Base-by-base conservation (phyloP, 768 basidiomycete genomes). In the Boletus tylopilopsis region DNA sequence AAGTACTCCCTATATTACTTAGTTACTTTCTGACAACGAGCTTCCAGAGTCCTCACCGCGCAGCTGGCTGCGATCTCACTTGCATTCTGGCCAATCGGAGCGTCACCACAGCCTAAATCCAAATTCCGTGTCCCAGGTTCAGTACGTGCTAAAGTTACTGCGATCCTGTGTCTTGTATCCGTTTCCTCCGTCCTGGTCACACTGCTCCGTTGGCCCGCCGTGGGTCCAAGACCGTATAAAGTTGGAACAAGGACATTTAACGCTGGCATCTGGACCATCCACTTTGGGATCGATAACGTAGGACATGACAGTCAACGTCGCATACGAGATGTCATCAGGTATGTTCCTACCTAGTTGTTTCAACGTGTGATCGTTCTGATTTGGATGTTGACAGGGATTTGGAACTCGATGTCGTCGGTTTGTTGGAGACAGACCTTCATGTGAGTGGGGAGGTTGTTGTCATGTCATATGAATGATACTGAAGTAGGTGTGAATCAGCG, bases 211-310 rank as follows among this genome's bases (percentile, higher is more conserved):
- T 73, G 78, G 57, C 85, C 87, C 0, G 63, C 65, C 2, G 47
- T 60, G 0, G 64, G 75, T 16, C 79, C 83, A 1, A 67, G 62
- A 22, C 84, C 88, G 4, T 82, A 80, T 67, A 81, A 81, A 46
- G 69, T 81, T 23, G 81, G 79, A 4, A 75, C 82, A 15, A 73
- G 87, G 25, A 75, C 88, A n/a, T 71, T 93, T 36, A 85, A 82
- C 18, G 84, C 87, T 5, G 92, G 88, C 4, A 90, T 94, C 24
- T 94, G 91, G 92, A 91, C 93, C 0, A 76, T 95, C 22, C 93
- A 95, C 65, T 95, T 95, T 62, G 93, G 93, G 0, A 72, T 84
- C 18, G 68, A 68, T 47, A 70, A 67, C 16, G 56, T 46, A 23
- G 67, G 68, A n/a, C 62, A 64, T 35, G 67, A 70, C 38, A 68